Conservation (phyloP, 1,139 yeast genomes). For the Saccharomyces hybrid region DNA sequence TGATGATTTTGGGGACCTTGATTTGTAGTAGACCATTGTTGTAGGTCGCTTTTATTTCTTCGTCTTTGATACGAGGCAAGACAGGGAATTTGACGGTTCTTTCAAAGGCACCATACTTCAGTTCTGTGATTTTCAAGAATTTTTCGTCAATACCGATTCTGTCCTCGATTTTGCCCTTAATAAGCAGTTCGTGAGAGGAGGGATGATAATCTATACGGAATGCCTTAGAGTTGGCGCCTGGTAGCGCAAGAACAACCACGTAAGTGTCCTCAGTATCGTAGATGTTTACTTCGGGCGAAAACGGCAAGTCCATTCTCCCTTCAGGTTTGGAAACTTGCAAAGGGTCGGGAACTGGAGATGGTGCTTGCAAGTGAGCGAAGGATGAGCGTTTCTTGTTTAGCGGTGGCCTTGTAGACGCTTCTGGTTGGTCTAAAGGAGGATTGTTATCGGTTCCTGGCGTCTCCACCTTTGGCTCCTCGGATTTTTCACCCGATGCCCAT, state of each 20-base stretch:
- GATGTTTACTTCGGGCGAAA: conserved; percentile 49
- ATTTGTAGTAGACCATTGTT: conserved; percentile 45
- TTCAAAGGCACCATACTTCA: conserved; percentile 46
- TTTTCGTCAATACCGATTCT: conserved; percentile 32
- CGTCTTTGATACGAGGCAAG: conserved; percentile 44
- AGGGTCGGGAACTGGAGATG: conserved; percentile 36
- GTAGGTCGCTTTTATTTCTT: conserved; percentile 45
- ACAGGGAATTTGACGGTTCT: conserved; percentile 48
- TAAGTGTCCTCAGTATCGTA: conserved; percentile 42
- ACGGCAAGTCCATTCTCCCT: conserved; percentile 37
- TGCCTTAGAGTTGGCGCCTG: conserved; percentile 47
- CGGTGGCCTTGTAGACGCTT: conserved; percentile 2
- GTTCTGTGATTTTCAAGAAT: conserved; percentile 38
- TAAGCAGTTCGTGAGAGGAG: conserved; percentile 41
- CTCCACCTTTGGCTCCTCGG: conserved; percentile 2
- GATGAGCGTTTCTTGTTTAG: conserved; percentile 16
- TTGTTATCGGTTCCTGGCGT: neutral
- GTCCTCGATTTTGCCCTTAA: conserved; percentile 41
- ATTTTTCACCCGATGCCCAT: conserved; percentile 3
- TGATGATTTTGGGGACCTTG: conserved; percentile 39
- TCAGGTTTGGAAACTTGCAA: conserved; percentile 43
- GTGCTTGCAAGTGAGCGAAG: conserved; percentile 27
- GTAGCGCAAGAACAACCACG: conserved; percentile 41
- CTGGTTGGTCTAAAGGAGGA: neutral
- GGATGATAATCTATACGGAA: conserved; percentile 51